Conservation (phyloP, 73 alveolate genomes). For the Tetrahymena thermophila region DNA sequence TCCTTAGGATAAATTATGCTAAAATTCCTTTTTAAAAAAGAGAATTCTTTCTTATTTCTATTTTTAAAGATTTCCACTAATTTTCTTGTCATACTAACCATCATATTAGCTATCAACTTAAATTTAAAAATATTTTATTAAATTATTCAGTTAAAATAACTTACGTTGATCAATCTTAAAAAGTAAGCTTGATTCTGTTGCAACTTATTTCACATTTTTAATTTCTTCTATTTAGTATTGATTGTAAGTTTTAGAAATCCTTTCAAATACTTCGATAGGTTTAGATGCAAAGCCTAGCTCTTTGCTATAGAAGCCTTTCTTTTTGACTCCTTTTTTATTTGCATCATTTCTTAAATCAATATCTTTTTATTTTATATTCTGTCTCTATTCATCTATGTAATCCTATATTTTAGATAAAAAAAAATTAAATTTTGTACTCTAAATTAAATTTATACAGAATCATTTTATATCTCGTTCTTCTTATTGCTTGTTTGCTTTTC, state of each 20-base stretch:
- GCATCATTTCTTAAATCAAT: background rate
- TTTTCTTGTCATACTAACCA: background rate
- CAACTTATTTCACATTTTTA: background rate
- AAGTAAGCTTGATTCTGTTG: background rate
- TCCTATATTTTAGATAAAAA: background rate
- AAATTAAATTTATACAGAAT: background rate
- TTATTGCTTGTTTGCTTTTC: background rate
- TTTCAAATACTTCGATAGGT: background rate
- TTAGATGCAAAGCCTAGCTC: background rate
- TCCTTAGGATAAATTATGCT: background rate
- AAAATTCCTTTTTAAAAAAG: background rate
- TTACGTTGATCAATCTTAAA: background rate
- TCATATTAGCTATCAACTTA: background rate
- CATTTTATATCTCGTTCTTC: background rate
- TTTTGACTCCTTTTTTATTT: background rate
- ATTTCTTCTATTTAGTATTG: background rate
- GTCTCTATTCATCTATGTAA: background rate
- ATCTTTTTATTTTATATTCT: background rate
- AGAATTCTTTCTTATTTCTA: background rate
- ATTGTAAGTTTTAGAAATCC: background rate
- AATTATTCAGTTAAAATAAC: too few relatives aligned
- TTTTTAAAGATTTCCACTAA: background rate
- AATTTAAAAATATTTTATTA: background rate
- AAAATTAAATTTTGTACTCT: background rate
- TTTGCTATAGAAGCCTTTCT: background rate